Evolutionary conservation across 371 early-diverging fungal genomes (phyloP).

Genomic region (Mucor saturninus): DNA sequence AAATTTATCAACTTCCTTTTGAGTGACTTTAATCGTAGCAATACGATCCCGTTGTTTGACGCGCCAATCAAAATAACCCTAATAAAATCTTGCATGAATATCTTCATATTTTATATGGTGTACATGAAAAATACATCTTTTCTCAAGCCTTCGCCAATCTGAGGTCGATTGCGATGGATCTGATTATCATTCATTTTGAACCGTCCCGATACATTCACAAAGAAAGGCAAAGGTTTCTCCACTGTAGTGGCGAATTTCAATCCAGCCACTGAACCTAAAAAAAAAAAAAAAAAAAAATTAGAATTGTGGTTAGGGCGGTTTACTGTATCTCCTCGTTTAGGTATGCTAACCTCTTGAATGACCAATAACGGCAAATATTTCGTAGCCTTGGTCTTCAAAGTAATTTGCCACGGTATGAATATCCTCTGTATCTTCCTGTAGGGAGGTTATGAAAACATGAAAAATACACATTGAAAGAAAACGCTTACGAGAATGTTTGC

Average conservation of each 20-base stretch:
- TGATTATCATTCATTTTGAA: slow-evolving; percentile 56
- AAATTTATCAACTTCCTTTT: slow-evolving; percentile 43
- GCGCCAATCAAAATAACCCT: slow-evolving; percentile 54
- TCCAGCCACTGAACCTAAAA: slow-evolving; percentile 55
- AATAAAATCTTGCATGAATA: not conserved
- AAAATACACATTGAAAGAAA: not conserved
- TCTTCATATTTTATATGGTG: not conserved
- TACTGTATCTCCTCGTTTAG: too few relatives aligned
- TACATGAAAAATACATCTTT: slow-evolving; percentile 24
- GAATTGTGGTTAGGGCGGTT: too few relatives aligned
- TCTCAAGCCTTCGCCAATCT: slow-evolving; percentile 37
- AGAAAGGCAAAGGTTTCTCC: slow-evolving; percentile 42
- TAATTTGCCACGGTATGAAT: slow-evolving; percentile 55
- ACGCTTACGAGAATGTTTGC: slow-evolving; percentile 51
- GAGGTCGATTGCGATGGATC: slow-evolving; percentile 33
- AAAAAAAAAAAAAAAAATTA: not conserved
- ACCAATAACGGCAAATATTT: slow-evolving; percentile 61
- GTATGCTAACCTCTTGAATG: slow-evolving; percentile 57
- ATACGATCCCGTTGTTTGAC: slow-evolving; percentile 40
- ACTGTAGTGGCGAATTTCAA: slow-evolving; percentile 60
- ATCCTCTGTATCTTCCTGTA: slow-evolving; percentile 59
- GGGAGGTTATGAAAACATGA: not conserved
- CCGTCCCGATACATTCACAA: slow-evolving; percentile 61
- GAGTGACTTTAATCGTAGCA: slow-evolving; percentile 39
- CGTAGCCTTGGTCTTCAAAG: slow-evolving; percentile 59